Evolutionary conservation across 768 basidiomycete species (phyloP), one percentile per base, ranked within the genome.

Genomic region (Boletus huronensis): DNA sequence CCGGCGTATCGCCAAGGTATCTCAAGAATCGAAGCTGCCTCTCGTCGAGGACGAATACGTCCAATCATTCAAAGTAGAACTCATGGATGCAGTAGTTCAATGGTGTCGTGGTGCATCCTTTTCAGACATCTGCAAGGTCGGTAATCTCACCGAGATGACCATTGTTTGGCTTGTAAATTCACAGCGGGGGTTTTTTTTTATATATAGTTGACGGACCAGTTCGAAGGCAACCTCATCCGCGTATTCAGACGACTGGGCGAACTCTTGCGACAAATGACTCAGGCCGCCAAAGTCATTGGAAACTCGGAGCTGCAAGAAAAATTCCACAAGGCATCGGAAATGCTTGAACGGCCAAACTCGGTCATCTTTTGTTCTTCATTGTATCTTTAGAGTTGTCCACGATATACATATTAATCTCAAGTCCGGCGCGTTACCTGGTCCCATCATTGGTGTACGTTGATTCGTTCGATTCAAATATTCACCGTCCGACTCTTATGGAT

Each of bases 51-150:
- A 97, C 54, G 93, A 96, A 58, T 99, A 99, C 69, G 92, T 99
- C 2, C 79, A 86, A 50, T 93, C 90, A 11, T 99, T 99, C 84
- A 98, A 98, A 73, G 92, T 97, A 19, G 96, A 98, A 66, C 83
- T 99, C 47, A 99, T 98, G 94, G 97, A 98, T 59, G 92, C 91
- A 1, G 97, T 98, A 10, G 80, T 93, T 34, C 90, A 93, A 57
- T 99, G 97, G 97, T 98, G 96, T 75, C 85, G 92, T n/a, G 97
- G 97, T 5, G 91, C 94, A 16, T 92, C 91, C 26, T 99, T 99
- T 73, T 78, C 89, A 1, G 96, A 99, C 25, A 93, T 98, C 52
- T 93, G 91, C 82, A 97, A 97, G 83, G 95, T 90, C 38, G 9
- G 54, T 58, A n/a, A 19, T 31, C 38, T 11, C 17, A 6, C 41